Percentiles rank a stretch among this genome's conserved stretches.
phyloP scores from a whole-genome alignment of 805 yeast genomes.

The Saccharomycopsis synnaedendra region DNA sequence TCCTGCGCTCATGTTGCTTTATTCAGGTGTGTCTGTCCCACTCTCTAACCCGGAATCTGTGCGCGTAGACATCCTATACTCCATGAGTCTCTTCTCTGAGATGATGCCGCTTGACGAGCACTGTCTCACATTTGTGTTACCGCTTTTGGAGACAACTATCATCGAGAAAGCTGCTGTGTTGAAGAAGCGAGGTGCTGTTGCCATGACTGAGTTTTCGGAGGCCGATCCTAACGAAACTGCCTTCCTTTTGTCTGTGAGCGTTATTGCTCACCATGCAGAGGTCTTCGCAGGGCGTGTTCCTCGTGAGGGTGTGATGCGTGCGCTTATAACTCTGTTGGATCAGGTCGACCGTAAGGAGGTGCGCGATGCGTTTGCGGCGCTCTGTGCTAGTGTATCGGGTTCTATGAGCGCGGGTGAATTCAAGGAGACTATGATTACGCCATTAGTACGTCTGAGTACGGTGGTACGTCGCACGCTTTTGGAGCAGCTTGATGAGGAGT shows the following conservation, averaged over 20 bases:
- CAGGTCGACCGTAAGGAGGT: constrained; percentile 64
- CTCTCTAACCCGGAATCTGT: too few relatives aligned
- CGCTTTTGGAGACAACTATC: constrained; percentile 59
- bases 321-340: constrained; percentile 49
- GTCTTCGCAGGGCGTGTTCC: constrained; percentile 63
- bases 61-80: constrained; percentile 27
- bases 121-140: constrained; percentile 63
- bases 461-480: constrained; percentile 73
- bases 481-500: constrained; percentile 81
- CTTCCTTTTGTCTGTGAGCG: constrained; percentile 62
- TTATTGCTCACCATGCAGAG: constrained; percentile 58
- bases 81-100: constrained; percentile 62
- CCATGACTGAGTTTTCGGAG: constrained; percentile 58
- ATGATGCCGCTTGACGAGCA: constrained; percentile 59
- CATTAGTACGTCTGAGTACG: constrained; percentile 43
- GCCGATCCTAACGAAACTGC: constrained; percentile 89
- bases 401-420: constrained; percentile 49
- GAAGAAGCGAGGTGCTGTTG: constrained; percentile 21
- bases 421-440: constrained; percentile 39
- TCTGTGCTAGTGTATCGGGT: constrained; percentile 67
- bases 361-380: constrained; percentile 69
- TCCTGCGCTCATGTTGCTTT: too few relatives aligned
- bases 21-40: too few relatives aligned
- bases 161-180: constrained; percentile 38
- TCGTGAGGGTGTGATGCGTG: constrained; percentile 48